Evolutionary conservation across 352 stramenopile species (phyloP).

Genomic region (Aphanomyces invadans): DNA sequence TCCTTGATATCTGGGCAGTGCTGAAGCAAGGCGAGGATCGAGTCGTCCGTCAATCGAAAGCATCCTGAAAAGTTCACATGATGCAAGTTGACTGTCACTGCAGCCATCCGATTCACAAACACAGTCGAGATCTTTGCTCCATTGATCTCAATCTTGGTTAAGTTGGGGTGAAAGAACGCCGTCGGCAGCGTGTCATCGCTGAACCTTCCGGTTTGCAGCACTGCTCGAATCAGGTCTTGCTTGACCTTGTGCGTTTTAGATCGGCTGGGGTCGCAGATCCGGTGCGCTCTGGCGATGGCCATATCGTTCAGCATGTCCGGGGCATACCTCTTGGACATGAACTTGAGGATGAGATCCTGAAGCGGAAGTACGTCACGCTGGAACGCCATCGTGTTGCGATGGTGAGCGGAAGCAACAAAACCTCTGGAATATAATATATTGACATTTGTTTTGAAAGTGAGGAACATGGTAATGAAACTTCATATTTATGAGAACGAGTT

Average conservation of each 20-base stretch:
- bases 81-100: slow-evolving; percentile 51
- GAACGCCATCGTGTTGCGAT: slow-evolving; percentile 67
- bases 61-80: slow-evolving; percentile 81
- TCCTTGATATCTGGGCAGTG: slow-evolving; percentile 83
- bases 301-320: slow-evolving; percentile 61
- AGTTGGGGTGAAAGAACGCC: slow-evolving; percentile 78
- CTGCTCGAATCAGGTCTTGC: slow-evolving; percentile 74
- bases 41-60: slow-evolving; percentile 82
- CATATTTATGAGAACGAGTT: no score
- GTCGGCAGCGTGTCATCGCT: slow-evolving; percentile 74
- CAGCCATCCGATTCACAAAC: slow-evolving; percentile 46
- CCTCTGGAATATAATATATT: neutral
- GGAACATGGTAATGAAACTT: no score
- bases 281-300: slow-evolving; percentile 56
- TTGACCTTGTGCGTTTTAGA: slow-evolving; percentile 79
- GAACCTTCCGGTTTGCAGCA: slow-evolving; percentile 63
- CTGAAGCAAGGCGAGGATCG: slow-evolving; percentile 67
- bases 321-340: slow-evolving; percentile 71
- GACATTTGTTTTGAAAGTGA: no score
- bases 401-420: neutral
- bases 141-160: slow-evolving; percentile 80
- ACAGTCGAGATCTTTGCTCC: slow-evolving; percentile 75
- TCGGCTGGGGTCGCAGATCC: slow-evolving; percentile 65
- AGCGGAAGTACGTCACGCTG: slow-evolving; percentile 69
- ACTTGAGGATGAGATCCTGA: slow-evolving; percentile 85